Evolutionary conservation across 2,329 filamentous ascomycete species (phyloP).

Genomic region (Neonectria coccinea): DNA sequence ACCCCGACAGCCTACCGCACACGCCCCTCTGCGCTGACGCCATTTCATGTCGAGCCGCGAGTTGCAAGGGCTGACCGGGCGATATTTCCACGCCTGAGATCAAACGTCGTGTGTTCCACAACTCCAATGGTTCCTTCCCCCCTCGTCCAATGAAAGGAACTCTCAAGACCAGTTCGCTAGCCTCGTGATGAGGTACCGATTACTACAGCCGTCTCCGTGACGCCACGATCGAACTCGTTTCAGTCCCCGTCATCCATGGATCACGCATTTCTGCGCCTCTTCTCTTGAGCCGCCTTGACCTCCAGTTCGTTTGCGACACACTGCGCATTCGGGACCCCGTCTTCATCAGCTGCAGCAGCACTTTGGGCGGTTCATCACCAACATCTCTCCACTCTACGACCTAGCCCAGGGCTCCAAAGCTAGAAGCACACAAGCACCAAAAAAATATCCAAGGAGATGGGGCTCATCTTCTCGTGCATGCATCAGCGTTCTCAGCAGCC

Average conservation of each 20-base stretch:
- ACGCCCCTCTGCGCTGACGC: constrained; percentile 32
- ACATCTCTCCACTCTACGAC: constrained; percentile 25
- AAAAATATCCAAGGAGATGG: not conserved
- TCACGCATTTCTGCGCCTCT: constrained; percentile 15
- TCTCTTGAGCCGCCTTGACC: constrained; percentile 26
- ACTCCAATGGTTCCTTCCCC: not conserved
- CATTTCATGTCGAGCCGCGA: constrained; percentile 26
- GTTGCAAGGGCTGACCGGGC: not conserved
- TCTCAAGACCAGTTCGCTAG: constrained; percentile 1
- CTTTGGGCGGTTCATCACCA: constrained; percentile 16
- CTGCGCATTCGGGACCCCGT: constrained; percentile 10
- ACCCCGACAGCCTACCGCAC: constrained; percentile 8
- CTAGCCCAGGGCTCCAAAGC: constrained; percentile 11
- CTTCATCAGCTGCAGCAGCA: constrained; percentile 5
- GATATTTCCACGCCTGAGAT: constrained; percentile 7
- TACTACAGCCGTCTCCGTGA: constrained; percentile 9
- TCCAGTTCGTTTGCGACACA: constrained; percentile 22
- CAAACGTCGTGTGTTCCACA: not conserved
- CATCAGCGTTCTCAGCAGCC: constrained; percentile 4
- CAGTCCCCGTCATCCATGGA: not conserved
- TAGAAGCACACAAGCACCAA: not conserved
- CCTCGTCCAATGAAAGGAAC: constrained; percentile 11
- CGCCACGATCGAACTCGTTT: constrained; percentile 35
- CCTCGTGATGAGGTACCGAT: constrained; percentile 22
- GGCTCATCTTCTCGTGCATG: not conserved